Base-by-base conservation (phyloP, 345 rosid genomes). In the Boechera divaricarpa region DNA sequence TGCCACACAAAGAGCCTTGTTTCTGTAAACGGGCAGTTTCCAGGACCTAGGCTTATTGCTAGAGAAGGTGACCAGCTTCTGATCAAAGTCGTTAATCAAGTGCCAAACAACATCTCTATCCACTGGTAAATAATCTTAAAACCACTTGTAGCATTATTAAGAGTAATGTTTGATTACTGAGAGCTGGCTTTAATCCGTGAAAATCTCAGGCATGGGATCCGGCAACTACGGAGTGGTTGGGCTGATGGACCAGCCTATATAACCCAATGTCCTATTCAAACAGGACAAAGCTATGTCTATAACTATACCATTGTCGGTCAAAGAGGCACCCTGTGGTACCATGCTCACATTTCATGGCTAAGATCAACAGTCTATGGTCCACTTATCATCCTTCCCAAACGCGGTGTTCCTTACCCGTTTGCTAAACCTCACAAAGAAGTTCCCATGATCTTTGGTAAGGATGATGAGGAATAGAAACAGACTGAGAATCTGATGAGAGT, bases 241-340 rank as follows among this genome's bases (percentile, higher is more conserved):
- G 92, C 97, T 21, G 94, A 93, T 72, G 96, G 96, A 49, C 96
- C 97, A 39, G 68, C 90, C 4, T 89, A 88, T 60, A 80, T 90
- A 59, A 88, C 96, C 38, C 92, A 91, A 41, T 91, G 95, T 59
- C 97, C 93, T 0, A 88, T 91, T 73, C 97, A 88, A 72, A 86
- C 88, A 9, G 85, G 86, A 58, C 86, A 83, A 60, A 84, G 78
- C 61, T 93, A 86, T 75, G 84, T 86, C 3, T 90, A 88, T 82
- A 91, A 85, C 82, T 90, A 88, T 83, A 90, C 94, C 13, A 74
- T 88, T 47, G 75, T 77, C 21, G 96, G 92, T 12, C 93, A 93
- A 77, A 82, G 93, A 72, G 97, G 97, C 76, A 87, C 98, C 38
- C 82, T 88, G 6, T 79, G 73, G 3, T 94, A 88, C 85, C 96